Percentiles rank a stretch among this genome's conserved stretches.
Evolutionary conservation across 441 rosid genomes (phyloP).

Genomic region (Adansonia madagascariensis): DNA sequence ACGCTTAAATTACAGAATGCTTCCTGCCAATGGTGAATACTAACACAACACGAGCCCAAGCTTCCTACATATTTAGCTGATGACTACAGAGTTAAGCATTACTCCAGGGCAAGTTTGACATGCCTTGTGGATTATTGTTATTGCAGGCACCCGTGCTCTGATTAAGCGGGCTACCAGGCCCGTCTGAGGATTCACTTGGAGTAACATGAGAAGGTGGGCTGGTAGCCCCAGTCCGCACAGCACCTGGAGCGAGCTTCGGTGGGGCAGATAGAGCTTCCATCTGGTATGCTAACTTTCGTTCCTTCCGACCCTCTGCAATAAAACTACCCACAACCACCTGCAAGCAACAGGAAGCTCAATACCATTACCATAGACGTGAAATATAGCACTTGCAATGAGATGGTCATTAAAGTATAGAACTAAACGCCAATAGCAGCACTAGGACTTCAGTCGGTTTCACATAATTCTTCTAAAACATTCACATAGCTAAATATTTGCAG

Average conservation of each 20-base stretch:
- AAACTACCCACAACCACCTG: conserved; percentile 87
- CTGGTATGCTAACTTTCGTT: conserved; percentile 45
- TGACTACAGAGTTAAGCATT: conserved; percentile 16
- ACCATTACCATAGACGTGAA: neutral
- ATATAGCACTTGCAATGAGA: neutral
- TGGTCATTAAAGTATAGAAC: neutral
- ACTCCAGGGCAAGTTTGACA: conserved; percentile 57
- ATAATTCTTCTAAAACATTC: neutral
- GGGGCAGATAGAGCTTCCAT: conserved; percentile 39
- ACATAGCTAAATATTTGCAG: neutral
- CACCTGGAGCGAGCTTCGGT: conserved; percentile 37
- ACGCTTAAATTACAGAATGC: conserved; percentile 32
- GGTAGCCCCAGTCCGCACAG: conserved; percentile 45
- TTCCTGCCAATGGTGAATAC: conserved; percentile 28
- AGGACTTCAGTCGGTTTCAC: neutral
- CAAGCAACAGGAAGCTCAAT: conserved; percentile 7
- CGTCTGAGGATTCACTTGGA: conserved; percentile 75
- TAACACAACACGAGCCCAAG: conserved; percentile 27
- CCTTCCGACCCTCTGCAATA: conserved; percentile 59
- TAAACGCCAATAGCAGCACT: conserved; percentile 5
- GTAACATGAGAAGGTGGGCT: conserved; percentile 78
- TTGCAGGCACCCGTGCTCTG: conserved; percentile 61
- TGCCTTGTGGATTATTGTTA: conserved; percentile 48
- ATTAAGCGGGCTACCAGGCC: conserved; percentile 70
- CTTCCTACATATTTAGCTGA: conserved; percentile 35